Conservation (phyloP, 805 yeast genomes). For the Sugiyamaella lignohabitans region DNA sequence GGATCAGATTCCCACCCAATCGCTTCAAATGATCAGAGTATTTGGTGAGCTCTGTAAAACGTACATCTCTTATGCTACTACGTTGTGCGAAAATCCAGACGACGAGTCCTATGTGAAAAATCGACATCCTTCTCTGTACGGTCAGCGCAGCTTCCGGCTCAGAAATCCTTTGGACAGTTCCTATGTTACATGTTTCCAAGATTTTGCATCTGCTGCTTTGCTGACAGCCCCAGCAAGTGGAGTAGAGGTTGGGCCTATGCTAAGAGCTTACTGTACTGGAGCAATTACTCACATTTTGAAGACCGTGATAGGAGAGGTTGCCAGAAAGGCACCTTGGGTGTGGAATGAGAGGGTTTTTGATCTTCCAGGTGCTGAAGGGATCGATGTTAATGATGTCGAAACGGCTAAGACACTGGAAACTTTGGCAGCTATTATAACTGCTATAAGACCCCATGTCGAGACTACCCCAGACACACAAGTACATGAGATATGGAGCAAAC, state of each 20-base stretch:
- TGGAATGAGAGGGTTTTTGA: background rate
- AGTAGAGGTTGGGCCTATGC: background rate
- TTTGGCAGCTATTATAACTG: background rate
- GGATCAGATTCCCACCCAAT: constrained; percentile 56
- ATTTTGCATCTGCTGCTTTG: constrained; percentile 4
- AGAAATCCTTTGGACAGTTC: background rate
- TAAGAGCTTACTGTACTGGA: constrained; percentile 2
- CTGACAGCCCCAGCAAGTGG: constrained; percentile 4
- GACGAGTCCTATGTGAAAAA: background rate
- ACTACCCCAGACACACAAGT: constrained; percentile 10
- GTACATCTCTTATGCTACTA: background rate
- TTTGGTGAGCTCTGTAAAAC: constrained; percentile 31
- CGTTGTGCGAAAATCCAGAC: background rate
- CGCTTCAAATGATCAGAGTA: constrained; percentile 52
- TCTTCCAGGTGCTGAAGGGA: background rate
- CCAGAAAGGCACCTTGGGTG: background rate
- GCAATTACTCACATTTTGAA: constrained; percentile 2
- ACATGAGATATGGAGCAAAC: constrained; percentile 14
- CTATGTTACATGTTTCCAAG: background rate
- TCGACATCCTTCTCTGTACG: background rate
- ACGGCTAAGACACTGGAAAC: background rate
- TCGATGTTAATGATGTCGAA: background rate
- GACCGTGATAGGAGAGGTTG: background rate
- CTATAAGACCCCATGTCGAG: constrained; percentile 10
- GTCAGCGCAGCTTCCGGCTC: background rate